Evolutionary conservation across 108 stramenopile genomes (phyloP).

Genomic region (Cylindrotheca fusiformis): DNA sequence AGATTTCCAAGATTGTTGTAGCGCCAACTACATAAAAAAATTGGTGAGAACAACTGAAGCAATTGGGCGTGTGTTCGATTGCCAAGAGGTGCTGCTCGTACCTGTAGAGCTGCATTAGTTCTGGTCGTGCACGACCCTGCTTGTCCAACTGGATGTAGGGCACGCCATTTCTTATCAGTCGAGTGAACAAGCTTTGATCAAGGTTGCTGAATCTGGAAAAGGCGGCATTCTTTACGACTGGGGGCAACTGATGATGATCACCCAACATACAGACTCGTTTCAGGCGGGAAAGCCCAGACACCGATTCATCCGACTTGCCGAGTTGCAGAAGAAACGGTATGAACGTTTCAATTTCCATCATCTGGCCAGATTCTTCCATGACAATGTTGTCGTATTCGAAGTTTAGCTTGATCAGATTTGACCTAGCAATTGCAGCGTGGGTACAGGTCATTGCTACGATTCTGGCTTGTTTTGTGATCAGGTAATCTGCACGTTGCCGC

Average conservation of each 20-base stretch:
- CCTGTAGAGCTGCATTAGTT: slow-evolving; percentile 87
- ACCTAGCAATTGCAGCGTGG: slow-evolving; percentile 95
- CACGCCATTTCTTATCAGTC: slow-evolving; percentile 88
- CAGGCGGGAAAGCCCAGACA: slow-evolving; percentile 65
- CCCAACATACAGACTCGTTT: slow-evolving; percentile 96
- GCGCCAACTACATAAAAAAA: slow-evolving; percentile 57
- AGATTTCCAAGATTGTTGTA: slow-evolving; percentile 91
- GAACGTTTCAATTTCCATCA: slow-evolving; percentile 96
- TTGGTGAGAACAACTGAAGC: background rate
- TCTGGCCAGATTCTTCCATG: slow-evolving; percentile 99
- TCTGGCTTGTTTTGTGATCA: slow-evolving; percentile 93
- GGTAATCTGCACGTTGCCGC: slow-evolving; percentile 89
- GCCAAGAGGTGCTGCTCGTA: slow-evolving; percentile 10
- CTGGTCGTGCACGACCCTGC: slow-evolving; percentile 93
- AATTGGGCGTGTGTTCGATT: background rate
- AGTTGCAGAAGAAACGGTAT: slow-evolving; percentile 90
- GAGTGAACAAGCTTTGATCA: slow-evolving; percentile 93
- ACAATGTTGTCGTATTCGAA: slow-evolving; percentile 97
- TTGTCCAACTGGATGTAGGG: slow-evolving; percentile 85
- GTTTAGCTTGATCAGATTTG: slow-evolving; percentile 86
- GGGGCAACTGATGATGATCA: slow-evolving; percentile 98
- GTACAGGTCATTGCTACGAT: slow-evolving; percentile 99
- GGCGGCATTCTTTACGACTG: slow-evolving; percentile 88
- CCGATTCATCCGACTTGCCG: slow-evolving; percentile 70
- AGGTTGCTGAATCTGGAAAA: slow-evolving; percentile 85